Conservation (phyloP, 2,329 filamentous ascomycete species). For the Metarhizium anisopliae region DNA sequence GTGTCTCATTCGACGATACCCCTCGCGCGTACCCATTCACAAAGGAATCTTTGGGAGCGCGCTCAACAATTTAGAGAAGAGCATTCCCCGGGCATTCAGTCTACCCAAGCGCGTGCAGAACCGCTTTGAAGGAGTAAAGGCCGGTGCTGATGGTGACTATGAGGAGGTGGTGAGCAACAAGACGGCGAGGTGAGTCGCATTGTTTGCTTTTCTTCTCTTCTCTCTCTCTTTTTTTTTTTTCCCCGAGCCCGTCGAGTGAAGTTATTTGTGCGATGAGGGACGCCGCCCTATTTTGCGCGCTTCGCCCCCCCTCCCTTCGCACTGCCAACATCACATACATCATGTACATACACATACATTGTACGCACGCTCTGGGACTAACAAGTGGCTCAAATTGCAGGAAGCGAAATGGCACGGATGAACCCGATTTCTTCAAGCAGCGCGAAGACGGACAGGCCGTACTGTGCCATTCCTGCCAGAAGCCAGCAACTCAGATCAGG, state of each 20-base stretch:
- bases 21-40: conserved; percentile 35
- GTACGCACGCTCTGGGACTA: background rate
- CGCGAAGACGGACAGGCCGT: conserved; percentile 70
- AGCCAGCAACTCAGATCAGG: conserved; percentile 48
- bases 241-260: too few species aligned
- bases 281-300: too few species aligned
- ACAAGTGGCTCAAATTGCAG: conserved; percentile 19
- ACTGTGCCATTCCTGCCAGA: conserved; percentile 68
- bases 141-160: conserved; percentile 70
- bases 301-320: too few species aligned
- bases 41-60: conserved; percentile 53
- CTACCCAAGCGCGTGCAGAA: conserved; percentile 64
- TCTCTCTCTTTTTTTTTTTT: too few species aligned
- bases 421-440: conserved; percentile 59
- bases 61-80: conserved; percentile 55
- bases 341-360: too few species aligned
- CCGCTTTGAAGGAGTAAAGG: conserved; percentile 71
- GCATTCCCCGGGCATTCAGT: conserved; percentile 62
- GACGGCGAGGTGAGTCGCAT: conserved; percentile 51
- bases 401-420: conserved; percentile 48
- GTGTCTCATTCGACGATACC: conserved; percentile 46
- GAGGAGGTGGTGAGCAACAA: conserved; percentile 55
- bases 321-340: too few species aligned
- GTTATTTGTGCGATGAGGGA: too few species aligned
- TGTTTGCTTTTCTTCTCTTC: background rate